Conservation (phyloP, 352 stramenopile species). For the Globisporangium polare region DNA sequence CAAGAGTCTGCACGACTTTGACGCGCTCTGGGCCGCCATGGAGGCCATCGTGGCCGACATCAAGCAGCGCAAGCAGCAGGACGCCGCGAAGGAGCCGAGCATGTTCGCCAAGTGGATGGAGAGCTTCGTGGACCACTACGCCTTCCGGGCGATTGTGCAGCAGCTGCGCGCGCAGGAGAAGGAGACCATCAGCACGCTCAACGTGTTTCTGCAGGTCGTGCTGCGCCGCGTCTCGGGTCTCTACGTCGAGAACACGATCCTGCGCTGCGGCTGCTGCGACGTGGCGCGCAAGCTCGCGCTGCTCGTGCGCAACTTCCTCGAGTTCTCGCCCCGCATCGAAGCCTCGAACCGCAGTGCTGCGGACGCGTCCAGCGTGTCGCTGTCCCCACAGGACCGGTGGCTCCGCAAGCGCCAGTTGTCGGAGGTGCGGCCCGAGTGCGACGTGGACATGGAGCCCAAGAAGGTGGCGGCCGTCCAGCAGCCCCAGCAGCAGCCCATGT, state of each 20-base stretch:
- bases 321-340: slow-evolving; percentile 28
- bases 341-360: background rate
- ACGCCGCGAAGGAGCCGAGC: slow-evolving; percentile 26
- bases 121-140: slow-evolving; percentile 72
- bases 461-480: background rate
- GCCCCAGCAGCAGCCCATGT: slow-evolving; percentile 19
- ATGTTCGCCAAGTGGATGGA: slow-evolving; percentile 70
- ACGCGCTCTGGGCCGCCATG: slow-evolving; percentile 60
- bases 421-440: slow-evolving; percentile 46
- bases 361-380: background rate
- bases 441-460: slow-evolving; percentile 7
- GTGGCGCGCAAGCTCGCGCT: slow-evolving; percentile 51
- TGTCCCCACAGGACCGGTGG: slow-evolving; percentile 16
- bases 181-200: slow-evolving; percentile 70
- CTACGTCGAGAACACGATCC: slow-evolving; percentile 51
- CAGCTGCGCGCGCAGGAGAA: slow-evolving; percentile 62
- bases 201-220: slow-evolving; percentile 68
- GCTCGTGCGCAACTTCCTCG: slow-evolving; percentile 63
- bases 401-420: slow-evolving; percentile 52
- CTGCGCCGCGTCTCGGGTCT: slow-evolving; percentile 57
- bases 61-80: slow-evolving; percentile 28
- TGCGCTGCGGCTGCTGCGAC: slow-evolving; percentile 47
- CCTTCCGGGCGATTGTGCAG: slow-evolving; percentile 53
- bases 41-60: slow-evolving; percentile 50
- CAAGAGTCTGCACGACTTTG: slow-evolving; percentile 75